Base-by-base conservation (phyloP, 129 eudicot species). In the Pseudognaphalium luteoalbum region DNA sequence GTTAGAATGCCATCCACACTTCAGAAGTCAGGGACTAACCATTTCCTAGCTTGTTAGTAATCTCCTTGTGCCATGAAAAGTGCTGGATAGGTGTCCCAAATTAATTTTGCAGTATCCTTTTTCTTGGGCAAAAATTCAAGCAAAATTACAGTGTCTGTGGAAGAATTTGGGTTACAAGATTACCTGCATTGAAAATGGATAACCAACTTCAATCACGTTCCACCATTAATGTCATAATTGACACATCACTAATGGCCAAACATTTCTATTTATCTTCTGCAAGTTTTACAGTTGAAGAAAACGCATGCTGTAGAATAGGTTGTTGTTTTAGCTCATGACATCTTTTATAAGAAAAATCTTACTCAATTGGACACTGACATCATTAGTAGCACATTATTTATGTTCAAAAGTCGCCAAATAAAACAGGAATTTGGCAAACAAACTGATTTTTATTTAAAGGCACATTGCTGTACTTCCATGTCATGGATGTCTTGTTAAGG, bases 351-450 rank as follows among this genome's bases (percentile, higher is more conserved):
- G 19, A 22, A 28, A 21, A 15, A 12, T 62, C n/a, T 62, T 22
- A 62, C 34, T 29, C 14, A 2, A 15, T 62, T 62, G 39, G 29
- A 62, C 68, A 12, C 68, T 62, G 39, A 62, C 14, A 30, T 29
- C 68, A 62, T 62, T 62, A 11, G 34, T 29, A 62, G 68, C 68
- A 62, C 68, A 62, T 62, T 62, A 6, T 28, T 30, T 62, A 29
- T 7, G 21, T 59, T 25, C 28, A 10, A 9, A 28, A 21, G 65
- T 21, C 8, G 11, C 22, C 65, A 9, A 22, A 4, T n/a, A 20
- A 58, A 58, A 0, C 28, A 58, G 64, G 28, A 12, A 25, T 4
- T 58, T 11, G 63, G 63, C 63, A 29, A 58, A 58, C 63, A 58
- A 58, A 58, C 21, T 11, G 63, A 58, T 58, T 14, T 25, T 58